These are phyloP conservation scores for Chrysosporium queenslandicum DNA, from an alignment of 2,329 filamentous ascomycete genomes.

Conservation along the genomic window DNA sequence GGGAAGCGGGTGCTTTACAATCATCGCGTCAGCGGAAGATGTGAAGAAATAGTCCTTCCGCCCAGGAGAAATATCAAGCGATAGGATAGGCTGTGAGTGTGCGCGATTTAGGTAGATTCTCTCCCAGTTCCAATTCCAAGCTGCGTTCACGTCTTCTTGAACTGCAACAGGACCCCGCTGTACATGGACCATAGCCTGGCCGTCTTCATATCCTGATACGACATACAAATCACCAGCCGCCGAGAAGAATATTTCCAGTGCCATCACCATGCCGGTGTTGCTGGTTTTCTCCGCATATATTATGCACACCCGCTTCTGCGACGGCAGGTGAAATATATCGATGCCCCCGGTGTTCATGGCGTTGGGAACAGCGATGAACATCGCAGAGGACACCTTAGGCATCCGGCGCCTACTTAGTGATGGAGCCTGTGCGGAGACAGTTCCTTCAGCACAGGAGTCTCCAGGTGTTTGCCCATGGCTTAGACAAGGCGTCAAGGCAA, in stretches of 20 bases:
- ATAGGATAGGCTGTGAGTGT: slow-evolving; percentile 74
- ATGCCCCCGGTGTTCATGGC: slow-evolving; percentile 64
- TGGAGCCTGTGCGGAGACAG: neutral
- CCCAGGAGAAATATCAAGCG: slow-evolving; percentile 48
- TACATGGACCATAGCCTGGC: slow-evolving; percentile 57
- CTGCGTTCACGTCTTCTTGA: slow-evolving; percentile 22
- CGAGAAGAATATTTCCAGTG: slow-evolving; percentile 52
- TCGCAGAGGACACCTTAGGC: slow-evolving; percentile 29
- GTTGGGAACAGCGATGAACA: slow-evolving; percentile 63
- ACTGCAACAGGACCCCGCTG: slow-evolving; percentile 35
- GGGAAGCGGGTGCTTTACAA: slow-evolving; percentile 65
- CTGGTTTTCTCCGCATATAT: slow-evolving; percentile 39
- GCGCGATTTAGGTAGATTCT: slow-evolving; percentile 54
- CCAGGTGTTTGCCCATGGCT: slow-evolving; percentile 31
- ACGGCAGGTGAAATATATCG: slow-evolving; percentile 75
- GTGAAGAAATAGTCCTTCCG: slow-evolving; percentile 56
- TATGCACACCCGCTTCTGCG: slow-evolving; percentile 56
- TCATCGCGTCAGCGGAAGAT: slow-evolving; percentile 67
- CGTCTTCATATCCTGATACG: slow-evolving; percentile 75
- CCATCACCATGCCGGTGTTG: slow-evolving; percentile 72
- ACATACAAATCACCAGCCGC: slow-evolving; percentile 46
- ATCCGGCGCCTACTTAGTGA: neutral
- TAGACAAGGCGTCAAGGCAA: slow-evolving; percentile 37
- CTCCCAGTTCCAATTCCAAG: slow-evolving; percentile 38
- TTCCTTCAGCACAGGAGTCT: neutral